These are phyloP conservation scores for Thalia dealbata DNA, from an alignment of 176 grass and related monocot genomes.

Conservation along the genomic window DNA sequence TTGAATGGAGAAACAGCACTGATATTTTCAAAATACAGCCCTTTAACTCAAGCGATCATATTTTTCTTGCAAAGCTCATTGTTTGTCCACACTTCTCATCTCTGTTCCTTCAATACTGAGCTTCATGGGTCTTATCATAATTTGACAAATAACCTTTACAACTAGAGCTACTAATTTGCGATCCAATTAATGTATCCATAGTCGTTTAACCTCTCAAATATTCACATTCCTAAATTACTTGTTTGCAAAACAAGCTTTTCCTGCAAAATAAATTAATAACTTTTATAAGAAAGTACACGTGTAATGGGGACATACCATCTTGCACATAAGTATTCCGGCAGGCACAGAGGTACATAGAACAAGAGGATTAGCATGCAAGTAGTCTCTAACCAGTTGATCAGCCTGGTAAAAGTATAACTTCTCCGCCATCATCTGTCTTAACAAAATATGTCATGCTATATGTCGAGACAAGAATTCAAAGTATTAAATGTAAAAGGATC, in stretches of 20 bases:
- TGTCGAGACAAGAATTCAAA: background rate
- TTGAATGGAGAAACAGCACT: too few relatives aligned
- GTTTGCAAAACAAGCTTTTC: background rate
- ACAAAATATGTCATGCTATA: conserved; percentile 22
- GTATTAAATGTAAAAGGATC: background rate
- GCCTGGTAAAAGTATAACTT: conserved; percentile 56
- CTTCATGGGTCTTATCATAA: background rate
- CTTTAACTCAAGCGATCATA: too few relatives aligned
- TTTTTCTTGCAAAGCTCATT: too few relatives aligned
- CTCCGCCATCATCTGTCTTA: conserved; percentile 34
- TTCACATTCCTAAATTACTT: background rate
- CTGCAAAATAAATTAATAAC: background rate
- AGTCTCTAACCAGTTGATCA: conserved; percentile 54
- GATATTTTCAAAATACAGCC: too few relatives aligned
- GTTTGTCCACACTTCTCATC: background rate
- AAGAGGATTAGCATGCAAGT: conserved; percentile 66
- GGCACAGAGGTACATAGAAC: conserved; percentile 60
- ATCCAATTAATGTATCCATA: background rate
- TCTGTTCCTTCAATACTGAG: background rate
- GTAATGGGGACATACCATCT: conserved; percentile 52
- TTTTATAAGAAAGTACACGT: background rate
- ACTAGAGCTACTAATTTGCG: background rate
- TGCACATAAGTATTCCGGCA: conserved; percentile 66
- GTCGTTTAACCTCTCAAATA: background rate
- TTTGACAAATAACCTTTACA: background rate